Evolutionary conservation across 768 basidiomycete species (phyloP), one percentile per base, ranked within the genome.

Genomic region (Boletus patriciae): DNA sequence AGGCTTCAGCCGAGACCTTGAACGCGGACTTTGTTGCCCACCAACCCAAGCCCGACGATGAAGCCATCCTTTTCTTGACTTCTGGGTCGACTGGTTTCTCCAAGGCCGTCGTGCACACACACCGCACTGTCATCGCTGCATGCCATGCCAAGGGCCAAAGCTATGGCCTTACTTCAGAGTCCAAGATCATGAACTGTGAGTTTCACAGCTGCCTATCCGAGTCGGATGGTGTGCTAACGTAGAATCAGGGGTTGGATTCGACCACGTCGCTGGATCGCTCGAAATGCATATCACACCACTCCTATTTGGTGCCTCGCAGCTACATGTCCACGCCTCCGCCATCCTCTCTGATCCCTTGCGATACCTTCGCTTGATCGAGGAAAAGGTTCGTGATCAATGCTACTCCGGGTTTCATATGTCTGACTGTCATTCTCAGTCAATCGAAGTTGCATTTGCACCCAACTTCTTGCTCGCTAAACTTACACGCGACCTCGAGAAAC

Each of bases 1-100:
- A 61, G 41, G 47, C 52, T 18, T 55, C 62, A 1, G 64, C 68
- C 1, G 36, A 55, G 46, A 29, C 6, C n/a, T 46, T 47, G n/a
- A 37, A 6, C 23, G 19, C 51, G 6, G 56, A 64, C 29, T 71
- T 67, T 43, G 47, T 31, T n/a, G 61, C 49, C n/a, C 62, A 67
- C 40, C 44, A 59, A 33, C 58, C 65, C 4, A 55, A 59, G 31
- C 52, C 67, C n/a, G 70, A 71, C 34, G 62, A 71, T 19, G 71
- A 71, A n/a, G 70, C 70, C 7, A 67, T 71, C 40, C 61, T 71
- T 5, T 73, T 73, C 60, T 58, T 78, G 59, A 78, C 77, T 2
- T 77, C 77, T 7, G 77, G 77, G 0, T 78, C 77, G 0, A 78
- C 77, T 6, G 77, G 77, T 2, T 77, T 78, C 54, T 75, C 77